Conservation (phyloP, 2,329 filamentous ascomycete genomes). For the Tolypocladium paradoxum region DNA sequence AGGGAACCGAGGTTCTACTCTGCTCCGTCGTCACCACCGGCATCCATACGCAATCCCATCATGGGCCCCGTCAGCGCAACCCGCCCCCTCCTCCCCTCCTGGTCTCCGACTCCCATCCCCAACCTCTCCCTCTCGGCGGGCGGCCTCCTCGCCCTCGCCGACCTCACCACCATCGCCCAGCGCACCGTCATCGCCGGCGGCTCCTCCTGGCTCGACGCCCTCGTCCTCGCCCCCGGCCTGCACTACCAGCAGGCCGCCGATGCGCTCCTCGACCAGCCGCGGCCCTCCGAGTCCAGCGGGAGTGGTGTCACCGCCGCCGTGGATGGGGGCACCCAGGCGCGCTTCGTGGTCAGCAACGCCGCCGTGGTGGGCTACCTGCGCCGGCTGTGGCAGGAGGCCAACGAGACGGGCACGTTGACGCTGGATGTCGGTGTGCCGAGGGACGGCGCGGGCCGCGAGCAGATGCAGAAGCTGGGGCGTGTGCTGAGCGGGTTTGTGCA, state of each 20-base stretch:
- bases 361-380: constrained; percentile 39
- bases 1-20: not conserved
- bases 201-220: constrained; percentile 42
- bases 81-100: constrained; percentile 25
- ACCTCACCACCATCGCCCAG: constrained; percentile 43
- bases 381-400: constrained; percentile 14
- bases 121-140: constrained; percentile 35
- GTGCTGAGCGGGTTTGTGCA: constrained; percentile 3
- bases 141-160: constrained; percentile 48
- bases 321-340: constrained; percentile 2
- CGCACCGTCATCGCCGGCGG: constrained; percentile 46
- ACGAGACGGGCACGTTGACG: constrained; percentile 12
- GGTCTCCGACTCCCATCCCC: constrained; percentile 34
- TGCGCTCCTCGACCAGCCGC: constrained; percentile 23
- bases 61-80: not conserved
- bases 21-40: not conserved
- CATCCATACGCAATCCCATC: not conserved
- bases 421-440: constrained; percentile 16
- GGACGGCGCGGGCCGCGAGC: constrained; percentile 3
- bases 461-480: constrained; percentile 9
- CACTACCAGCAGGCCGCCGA: constrained; percentile 50
- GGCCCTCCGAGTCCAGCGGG: not conserved
- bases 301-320: not conserved
- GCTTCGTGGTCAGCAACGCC: constrained; percentile 32
- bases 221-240: constrained; percentile 48